These are phyloP conservation scores for Pseudonectria foliicola DNA, from an alignment of 2,329 filamentous ascomycete species.

Conservation along the genomic window DNA sequence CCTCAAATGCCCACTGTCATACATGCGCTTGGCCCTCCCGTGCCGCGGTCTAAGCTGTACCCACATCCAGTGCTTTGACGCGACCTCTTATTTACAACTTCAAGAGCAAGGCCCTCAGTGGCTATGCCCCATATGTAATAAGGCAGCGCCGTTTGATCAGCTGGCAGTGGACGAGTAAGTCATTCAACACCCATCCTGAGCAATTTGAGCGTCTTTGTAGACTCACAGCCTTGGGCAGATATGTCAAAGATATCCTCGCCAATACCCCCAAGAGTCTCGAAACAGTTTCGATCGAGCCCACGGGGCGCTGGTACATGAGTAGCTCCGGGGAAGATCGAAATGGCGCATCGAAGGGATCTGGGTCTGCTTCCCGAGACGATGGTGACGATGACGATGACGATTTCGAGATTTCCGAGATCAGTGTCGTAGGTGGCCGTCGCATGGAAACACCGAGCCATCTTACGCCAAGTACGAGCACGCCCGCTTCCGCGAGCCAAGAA, in stretches of 20 bases:
- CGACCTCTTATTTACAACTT: slow-evolving; percentile 80
- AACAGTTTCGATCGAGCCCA: slow-evolving; percentile 83
- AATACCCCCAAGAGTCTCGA: slow-evolving; percentile 65
- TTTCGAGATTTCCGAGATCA: slow-evolving; percentile 40
- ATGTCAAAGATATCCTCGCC: slow-evolving; percentile 79
- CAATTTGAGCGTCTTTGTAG: not conserved
- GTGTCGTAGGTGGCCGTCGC: slow-evolving; percentile 25
- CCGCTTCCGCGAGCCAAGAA: slow-evolving; percentile 30
- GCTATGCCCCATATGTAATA: slow-evolving; percentile 92
- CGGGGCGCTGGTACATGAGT: slow-evolving; percentile 64
- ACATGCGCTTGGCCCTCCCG: slow-evolving; percentile 70
- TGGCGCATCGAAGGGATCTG: slow-evolving; percentile 19
- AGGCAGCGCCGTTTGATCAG: slow-evolving; percentile 69
- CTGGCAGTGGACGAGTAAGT: slow-evolving; percentile 81
- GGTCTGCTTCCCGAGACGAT: slow-evolving; percentile 15
- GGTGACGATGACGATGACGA: slow-evolving; percentile 35
- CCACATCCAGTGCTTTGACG: slow-evolving; percentile 94
- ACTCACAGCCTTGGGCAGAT: slow-evolving; percentile 40
- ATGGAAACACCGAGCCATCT: slow-evolving; percentile 30
- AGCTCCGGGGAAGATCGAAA: slow-evolving; percentile 25
- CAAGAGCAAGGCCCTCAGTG: slow-evolving; percentile 96
- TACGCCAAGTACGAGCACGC: slow-evolving; percentile 31
- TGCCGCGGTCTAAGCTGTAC: slow-evolving; percentile 73
- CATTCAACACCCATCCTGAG: too few species aligned
- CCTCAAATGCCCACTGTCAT: slow-evolving; percentile 86